A percentile compares a stretch with the other conserved stretches of the same genome.
Conservation (phyloP, 176 grass and related monocot species). For the Thinopyrum elongatum region DNA sequence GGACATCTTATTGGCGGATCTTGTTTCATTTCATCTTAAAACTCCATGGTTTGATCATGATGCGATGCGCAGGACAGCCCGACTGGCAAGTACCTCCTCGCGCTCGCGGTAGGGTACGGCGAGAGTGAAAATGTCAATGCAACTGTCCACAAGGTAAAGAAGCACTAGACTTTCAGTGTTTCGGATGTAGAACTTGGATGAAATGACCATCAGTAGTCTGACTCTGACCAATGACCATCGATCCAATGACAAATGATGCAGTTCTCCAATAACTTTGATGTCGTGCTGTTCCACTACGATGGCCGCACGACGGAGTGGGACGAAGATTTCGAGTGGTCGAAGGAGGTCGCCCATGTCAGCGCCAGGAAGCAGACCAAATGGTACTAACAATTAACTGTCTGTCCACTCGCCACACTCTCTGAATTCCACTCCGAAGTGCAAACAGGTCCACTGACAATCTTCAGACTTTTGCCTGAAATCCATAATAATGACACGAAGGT, state of each 20-base stretch:
- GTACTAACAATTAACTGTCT: background rate
- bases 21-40: background rate
- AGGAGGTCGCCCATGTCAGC: constrained; percentile 29
- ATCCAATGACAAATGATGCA: background rate
- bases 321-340: constrained; percentile 35
- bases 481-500: background rate
- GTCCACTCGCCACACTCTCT: too few species aligned
- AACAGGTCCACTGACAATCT: background rate
- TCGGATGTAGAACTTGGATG: too few species aligned
- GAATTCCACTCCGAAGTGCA: background rate
- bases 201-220: too few species aligned
- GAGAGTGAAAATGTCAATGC: constrained; percentile 19
- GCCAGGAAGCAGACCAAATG: constrained; percentile 39
- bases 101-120: background rate
- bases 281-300: constrained; percentile 49
- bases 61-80: background rate
- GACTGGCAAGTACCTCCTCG: constrained; percentile 20
- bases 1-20: background rate
- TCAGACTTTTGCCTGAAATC: background rate
- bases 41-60: background rate
- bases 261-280: constrained; percentile 6
- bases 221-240: too few species aligned
- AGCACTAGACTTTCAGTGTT: background rate
- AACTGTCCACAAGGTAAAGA: constrained; percentile 8
- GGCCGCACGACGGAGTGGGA: constrained; percentile 25